Conservation (phyloP, 2,329 filamentous ascomycete genomes). For the Westerdykella ornata region DNA sequence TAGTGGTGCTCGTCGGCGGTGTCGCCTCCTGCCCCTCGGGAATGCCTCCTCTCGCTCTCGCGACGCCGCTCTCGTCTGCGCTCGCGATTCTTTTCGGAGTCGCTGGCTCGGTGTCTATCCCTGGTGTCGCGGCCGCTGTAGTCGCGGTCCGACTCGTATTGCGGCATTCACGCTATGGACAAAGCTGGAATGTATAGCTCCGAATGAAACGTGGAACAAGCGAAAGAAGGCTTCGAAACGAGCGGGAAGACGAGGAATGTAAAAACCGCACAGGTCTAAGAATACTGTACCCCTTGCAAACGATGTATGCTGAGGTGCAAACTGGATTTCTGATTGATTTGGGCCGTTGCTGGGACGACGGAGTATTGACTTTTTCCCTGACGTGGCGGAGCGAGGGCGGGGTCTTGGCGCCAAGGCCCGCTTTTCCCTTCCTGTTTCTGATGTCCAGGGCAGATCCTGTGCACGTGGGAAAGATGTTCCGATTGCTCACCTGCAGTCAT, state of each 20-base stretch:
- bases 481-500: too few species aligned
- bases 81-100: constrained; percentile 4
- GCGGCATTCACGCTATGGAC: constrained; percentile 7
- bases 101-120: constrained; percentile 19
- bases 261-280: constrained; percentile 1
- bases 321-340: constrained; percentile 13
- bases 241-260: constrained; percentile 2
- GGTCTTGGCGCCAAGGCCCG: constrained; percentile 10
- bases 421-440: not conserved
- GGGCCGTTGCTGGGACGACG: constrained; percentile 26
- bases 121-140: constrained; percentile 24
- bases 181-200: not conserved
- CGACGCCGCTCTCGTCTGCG: constrained; percentile 1
- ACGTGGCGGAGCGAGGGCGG: constrained; percentile 15
- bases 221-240: not conserved
- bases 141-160: constrained; percentile 18
- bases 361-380: constrained; percentile 19
- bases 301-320: constrained; percentile 15
- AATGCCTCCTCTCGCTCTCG: not conserved
- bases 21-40: not conserved
- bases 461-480: too few species aligned
- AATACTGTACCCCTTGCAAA: constrained; percentile 8
- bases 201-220: not conserved
- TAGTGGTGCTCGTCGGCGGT: constrained; percentile 11
- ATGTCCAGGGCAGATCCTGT: too few species aligned